Conservation (phyloP, 352 stramenopile species). For the Poterioochromonas sp. region DNA sequence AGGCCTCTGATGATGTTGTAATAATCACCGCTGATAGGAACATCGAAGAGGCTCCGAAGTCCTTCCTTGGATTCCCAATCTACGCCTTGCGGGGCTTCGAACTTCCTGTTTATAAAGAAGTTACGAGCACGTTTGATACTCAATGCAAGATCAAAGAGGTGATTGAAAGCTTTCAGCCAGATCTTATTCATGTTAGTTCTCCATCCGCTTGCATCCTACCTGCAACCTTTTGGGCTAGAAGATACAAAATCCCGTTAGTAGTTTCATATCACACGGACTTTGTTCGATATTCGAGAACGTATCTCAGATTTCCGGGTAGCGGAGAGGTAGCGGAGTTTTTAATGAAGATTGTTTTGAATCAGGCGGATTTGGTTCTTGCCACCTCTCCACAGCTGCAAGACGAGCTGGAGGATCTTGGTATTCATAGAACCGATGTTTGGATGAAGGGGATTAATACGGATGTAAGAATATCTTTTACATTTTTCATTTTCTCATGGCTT, state of each 20-base stretch:
- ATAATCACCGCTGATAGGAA: conserved; percentile 65
- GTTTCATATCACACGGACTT: conserved; percentile 70
- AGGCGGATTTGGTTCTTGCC: conserved; percentile 62
- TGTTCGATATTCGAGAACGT: conserved; percentile 53
- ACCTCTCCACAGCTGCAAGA: conserved; percentile 63
- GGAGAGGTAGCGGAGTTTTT: conserved; percentile 53
- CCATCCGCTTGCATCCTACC: conserved; percentile 46
- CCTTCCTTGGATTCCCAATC: conserved; percentile 58
- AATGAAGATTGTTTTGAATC: conserved; percentile 52
- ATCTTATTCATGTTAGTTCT: conserved; percentile 68
- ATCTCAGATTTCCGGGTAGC: conserved; percentile 53
- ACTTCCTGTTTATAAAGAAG: conserved; percentile 63
- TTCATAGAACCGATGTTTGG: conserved; percentile 52
- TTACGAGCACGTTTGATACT: conserved; percentile 58
- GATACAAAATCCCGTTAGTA: conserved; percentile 45
- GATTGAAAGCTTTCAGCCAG: conserved; percentile 58
- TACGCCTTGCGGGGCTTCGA: conserved; percentile 58
- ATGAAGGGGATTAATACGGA: conserved; percentile 51
- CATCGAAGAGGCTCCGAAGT: conserved; percentile 45
- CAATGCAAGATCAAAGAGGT: conserved; percentile 54
- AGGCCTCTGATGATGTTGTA: conserved; percentile 55
- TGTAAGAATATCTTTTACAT: conserved; percentile 26
- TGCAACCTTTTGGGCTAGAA: conserved; percentile 45
- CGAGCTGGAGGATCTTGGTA: conserved; percentile 54
- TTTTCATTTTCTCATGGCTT: neutral